Percentiles rank a stretch among this genome's conserved stretches.
These are phyloP conservation scores for Fusarium verticillioides DNA, from an alignment of 2,329 filamentous ascomycete genomes.

Conservation along the genomic window DNA sequence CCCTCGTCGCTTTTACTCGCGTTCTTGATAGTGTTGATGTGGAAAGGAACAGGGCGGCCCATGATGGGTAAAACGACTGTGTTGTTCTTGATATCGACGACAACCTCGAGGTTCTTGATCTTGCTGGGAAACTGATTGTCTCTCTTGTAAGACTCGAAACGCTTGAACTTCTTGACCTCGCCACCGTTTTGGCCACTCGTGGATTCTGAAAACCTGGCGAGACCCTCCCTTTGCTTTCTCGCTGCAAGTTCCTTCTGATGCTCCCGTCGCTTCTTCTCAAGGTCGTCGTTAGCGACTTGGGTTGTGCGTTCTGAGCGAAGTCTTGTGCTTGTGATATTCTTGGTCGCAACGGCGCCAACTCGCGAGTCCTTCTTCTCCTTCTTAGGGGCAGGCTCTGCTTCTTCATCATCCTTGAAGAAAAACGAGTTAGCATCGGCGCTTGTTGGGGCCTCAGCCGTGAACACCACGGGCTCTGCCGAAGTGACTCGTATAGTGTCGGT, in stretches of 20 bases:
- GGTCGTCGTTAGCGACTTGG: constrained; percentile 83
- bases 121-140: constrained; percentile 90
- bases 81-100: constrained; percentile 89
- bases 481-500: constrained; percentile 94
- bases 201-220: constrained; percentile 86
- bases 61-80: constrained; percentile 96
- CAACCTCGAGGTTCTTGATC: constrained; percentile 86
- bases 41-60: constrained; percentile 96
- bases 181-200: constrained; percentile 86
- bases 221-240: constrained; percentile 91
- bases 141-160: constrained; percentile 98
- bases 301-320: constrained; percentile 90
- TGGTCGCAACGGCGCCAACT: constrained; percentile 88
- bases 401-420: constrained; percentile 98
- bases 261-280: constrained; percentile 85
- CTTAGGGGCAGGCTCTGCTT: constrained; percentile 85
- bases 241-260: constrained; percentile 89
- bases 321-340: constrained; percentile 95
- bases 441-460: constrained; percentile 91
- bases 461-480: constrained; percentile 80
- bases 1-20: constrained; percentile 97
- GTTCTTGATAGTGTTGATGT: constrained; percentile 98
- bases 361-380: constrained; percentile 88
- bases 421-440: constrained; percentile 96
- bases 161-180: constrained; percentile 98